These are phyloP conservation scores for Aristolochia contorta DNA, from an alignment of 164 flowering plant genomes.

Conservation along the genomic window DNA sequence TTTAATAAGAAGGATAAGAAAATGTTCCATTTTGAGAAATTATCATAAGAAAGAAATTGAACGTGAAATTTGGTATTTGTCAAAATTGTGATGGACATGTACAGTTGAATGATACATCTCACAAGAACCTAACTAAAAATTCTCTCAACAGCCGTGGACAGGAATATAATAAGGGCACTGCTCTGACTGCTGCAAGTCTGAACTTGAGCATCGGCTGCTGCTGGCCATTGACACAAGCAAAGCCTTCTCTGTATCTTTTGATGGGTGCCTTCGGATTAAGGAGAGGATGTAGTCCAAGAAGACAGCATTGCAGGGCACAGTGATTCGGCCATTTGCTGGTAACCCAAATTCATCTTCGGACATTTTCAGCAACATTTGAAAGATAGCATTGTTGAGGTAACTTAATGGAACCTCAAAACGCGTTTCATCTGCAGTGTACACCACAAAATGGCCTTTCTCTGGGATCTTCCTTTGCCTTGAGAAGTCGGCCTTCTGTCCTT, in stretches of 20 bases:
- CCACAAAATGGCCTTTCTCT: neutral
- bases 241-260: neutral
- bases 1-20: no score
- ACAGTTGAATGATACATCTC: neutral
- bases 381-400: constrained; percentile 5
- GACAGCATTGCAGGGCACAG: constrained; percentile 8
- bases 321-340: constrained; percentile 3
- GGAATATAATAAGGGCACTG: neutral
- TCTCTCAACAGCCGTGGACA: constrained; percentile 1
- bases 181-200: neutral
- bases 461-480: neutral
- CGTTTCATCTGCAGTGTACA: constrained; percentile 1
- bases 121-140: no score
- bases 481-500: no score
- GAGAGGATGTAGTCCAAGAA: constrained; percentile 9
- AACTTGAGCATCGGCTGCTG: neutral
- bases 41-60: no score
- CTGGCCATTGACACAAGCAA: neutral
- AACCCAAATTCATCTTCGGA: constrained; percentile 9
- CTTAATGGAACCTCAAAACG: constrained; percentile 2
- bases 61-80: neutral
- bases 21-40: no score
- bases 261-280: neutral
- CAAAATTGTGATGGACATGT: neutral
- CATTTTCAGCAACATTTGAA: constrained; percentile 10